phyloP scores from a whole-genome alignment of 2,329 filamentous ascomycete genomes.

The Epichloe sp. region DNA sequence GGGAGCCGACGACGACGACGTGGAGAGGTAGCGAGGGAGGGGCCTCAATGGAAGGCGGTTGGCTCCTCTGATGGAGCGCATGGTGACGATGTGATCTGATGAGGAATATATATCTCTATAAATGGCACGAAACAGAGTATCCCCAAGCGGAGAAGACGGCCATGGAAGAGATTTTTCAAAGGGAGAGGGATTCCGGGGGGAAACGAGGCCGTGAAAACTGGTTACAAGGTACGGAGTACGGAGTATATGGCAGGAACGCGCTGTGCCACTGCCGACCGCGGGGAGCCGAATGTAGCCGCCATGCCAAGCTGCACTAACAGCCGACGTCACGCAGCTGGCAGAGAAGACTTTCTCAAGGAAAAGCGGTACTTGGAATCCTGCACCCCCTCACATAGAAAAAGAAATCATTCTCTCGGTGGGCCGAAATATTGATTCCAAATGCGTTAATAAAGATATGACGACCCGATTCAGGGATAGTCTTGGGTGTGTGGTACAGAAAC shows the following conservation, averaged over 20 bases:
- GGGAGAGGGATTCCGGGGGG: background rate
- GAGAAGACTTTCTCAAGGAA: no score
- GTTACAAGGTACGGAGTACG: no score
- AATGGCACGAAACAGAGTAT: conserved; percentile 4
- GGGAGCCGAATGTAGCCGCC: conserved; percentile 21
- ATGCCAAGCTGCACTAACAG: background rate
- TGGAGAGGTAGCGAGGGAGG: conserved; percentile 25
- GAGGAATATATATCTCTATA: conserved; percentile 1
- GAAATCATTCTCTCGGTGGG: no score
- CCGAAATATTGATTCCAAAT: no score
- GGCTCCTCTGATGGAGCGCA: conserved; percentile 43
- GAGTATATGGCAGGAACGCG: background rate
- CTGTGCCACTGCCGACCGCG: conserved; percentile 12
- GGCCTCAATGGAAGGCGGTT: conserved; percentile 34
- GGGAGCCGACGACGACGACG: conserved; percentile 16
- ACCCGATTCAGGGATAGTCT: no score
- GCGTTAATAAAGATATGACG: no score
- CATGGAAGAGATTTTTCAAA: background rate
- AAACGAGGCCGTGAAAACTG: background rate
- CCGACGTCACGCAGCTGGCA: no score
- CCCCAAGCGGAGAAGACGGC: background rate
- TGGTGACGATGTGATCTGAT: conserved; percentile 16
- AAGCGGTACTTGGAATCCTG: no score
- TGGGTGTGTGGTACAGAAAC: no score
- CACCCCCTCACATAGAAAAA: no score